These are phyloP conservation scores for Beauveria rudraprayagi DNA, from an alignment of 2,329 filamentous ascomycete species.

Conservation along the genomic window DNA sequence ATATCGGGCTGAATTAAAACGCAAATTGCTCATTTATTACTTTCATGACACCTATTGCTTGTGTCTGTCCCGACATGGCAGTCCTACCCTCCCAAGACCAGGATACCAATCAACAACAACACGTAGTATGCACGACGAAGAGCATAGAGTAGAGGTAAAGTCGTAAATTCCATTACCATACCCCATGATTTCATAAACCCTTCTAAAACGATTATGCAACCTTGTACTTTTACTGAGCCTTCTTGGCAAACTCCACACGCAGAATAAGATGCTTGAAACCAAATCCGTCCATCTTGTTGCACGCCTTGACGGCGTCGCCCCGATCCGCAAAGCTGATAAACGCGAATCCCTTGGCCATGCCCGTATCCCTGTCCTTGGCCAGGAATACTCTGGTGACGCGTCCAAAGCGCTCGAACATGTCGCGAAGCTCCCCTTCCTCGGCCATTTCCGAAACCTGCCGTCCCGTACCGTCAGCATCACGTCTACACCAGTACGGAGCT, in stretches of 20 bases:
- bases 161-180: slow-evolving; percentile 9
- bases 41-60: background rate
- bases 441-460: slow-evolving; percentile 87
- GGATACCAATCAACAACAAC: background rate
- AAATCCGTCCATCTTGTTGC: slow-evolving; percentile 95
- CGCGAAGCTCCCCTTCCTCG: slow-evolving; percentile 88
- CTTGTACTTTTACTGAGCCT: slow-evolving; percentile 40
- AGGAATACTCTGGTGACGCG: slow-evolving; percentile 96
- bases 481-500: background rate
- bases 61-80: background rate
- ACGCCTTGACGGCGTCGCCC: slow-evolving; percentile 81
- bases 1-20: background rate
- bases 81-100: background rate
- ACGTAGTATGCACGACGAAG: background rate
- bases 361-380: slow-evolving; percentile 95
- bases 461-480: slow-evolving; percentile 20
- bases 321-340: slow-evolving; percentile 97
- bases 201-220: slow-evolving; percentile 16
- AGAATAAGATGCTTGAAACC: slow-evolving; percentile 84
- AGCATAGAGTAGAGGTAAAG: background rate
- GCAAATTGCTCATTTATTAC: background rate
- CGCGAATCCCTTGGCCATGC: slow-evolving; percentile 94
- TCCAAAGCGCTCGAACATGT: slow-evolving; percentile 97
- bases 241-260: slow-evolving; percentile 82
- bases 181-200: background rate